A percentile compares a stretch with the other conserved stretches of the same genome.
Evolutionary conservation across 208 protist genomes (phyloP).

Genomic region (Leishmania mexicana): DNA sequence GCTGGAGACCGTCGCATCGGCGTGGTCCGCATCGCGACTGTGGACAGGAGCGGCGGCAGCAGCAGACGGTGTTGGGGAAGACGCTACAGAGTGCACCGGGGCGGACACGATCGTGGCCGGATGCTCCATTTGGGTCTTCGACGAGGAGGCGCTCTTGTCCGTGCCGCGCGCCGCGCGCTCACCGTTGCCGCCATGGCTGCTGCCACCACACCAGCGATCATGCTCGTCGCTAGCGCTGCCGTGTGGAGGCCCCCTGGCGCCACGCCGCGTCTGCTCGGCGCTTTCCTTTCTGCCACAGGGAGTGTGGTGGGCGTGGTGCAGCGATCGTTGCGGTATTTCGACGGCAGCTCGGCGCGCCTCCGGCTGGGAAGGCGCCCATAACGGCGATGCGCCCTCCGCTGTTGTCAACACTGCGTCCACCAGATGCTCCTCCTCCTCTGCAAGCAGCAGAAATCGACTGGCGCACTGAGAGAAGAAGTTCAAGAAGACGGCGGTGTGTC

Average conservation of each 20-base stretch:
- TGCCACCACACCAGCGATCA: background rate
- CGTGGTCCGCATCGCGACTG: background rate
- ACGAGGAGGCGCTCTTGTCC: background rate
- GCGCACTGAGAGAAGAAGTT: conserved; percentile 24
- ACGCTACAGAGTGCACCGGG: background rate
- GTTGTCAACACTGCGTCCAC: background rate
- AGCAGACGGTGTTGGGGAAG: background rate
- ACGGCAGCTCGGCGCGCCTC: background rate
- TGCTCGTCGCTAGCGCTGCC: background rate
- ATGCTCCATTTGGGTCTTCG: background rate
- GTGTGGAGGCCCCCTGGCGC: background rate
- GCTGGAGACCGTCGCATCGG: background rate
- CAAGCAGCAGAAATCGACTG: conserved; percentile 15
- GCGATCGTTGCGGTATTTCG: background rate
- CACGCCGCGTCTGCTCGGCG: background rate
- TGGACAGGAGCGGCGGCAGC: background rate
- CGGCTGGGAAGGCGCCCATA: background rate
- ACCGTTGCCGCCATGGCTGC: background rate
- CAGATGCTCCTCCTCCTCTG: conserved; percentile 1
- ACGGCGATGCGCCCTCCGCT: background rate
- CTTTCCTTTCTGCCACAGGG: background rate
- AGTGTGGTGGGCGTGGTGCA: background rate
- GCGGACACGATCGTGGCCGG: background rate
- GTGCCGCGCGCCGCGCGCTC: background rate
- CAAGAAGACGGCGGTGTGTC: conserved; percentile 28